Base-by-base conservation (phyloP, 441 rosid genomes). In the Gossypium gossypioides region DNA sequence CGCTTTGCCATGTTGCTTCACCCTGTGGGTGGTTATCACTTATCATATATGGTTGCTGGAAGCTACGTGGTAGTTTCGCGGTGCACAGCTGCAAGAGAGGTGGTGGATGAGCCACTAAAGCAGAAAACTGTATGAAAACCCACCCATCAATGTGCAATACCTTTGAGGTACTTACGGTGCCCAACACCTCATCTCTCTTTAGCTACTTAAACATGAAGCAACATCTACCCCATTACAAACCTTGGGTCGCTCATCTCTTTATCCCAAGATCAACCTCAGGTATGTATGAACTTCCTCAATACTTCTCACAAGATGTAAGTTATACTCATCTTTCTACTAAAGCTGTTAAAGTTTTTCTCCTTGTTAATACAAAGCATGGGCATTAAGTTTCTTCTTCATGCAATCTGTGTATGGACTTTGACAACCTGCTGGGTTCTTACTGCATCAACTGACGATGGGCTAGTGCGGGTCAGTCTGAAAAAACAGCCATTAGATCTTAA, bases 401-500 rank as follows among this genome's bases (percentile, higher is more conserved):
- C 81, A 48, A 54, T 81, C 62, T 77, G 42, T 63, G n/a, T 75
- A 57, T 77, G 80, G 65, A 77, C 71, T 72, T 84, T 77, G 65
- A 73, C 73, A 29, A 72, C 74, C 79, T 74, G 66, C 52, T 78
- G 70, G 65, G 76, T 72, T 24, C 59, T 57, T 22, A 19, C 44
- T n/a, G 34, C 67, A 40, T 75, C 85, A 29, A 25, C 82, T 0
- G 73, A 78, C 48, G 86, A 78, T 52, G 85, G 84, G 27, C 46
- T 85, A 52, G 72, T 81, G 42, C 86, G 86, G 61, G 78, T 88
- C 67, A 69, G 80, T 63, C 74, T 88, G 32, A 85, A 74, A 82
- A 86, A 83, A 77, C 74, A 82, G 62, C 72, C 52, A 2, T 60
- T 84, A 29, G 84, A 81, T 80, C 60, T 85, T 56, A 72, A 73